phyloP scores from a whole-genome alignment of 2,329 filamentous ascomycete species.

The Trichoderma koningiopsis region DNA sequence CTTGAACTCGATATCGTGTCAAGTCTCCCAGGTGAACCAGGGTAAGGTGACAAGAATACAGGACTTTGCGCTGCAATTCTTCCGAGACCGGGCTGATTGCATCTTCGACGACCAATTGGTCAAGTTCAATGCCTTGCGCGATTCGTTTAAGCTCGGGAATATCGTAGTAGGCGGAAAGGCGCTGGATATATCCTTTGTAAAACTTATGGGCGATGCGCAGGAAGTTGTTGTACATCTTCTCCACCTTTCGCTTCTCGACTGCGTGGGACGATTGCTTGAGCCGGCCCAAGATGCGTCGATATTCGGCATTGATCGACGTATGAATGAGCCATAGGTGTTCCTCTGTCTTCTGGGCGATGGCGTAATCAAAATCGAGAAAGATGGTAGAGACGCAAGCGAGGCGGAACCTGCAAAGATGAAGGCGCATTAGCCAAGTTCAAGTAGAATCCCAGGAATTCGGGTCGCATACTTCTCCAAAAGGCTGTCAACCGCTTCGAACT shows the following conservation, averaged over 20 bases:
- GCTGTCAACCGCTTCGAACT: slow-evolving; percentile 49
- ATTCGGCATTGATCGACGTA: slow-evolving; percentile 74
- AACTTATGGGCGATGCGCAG: slow-evolving; percentile 86
- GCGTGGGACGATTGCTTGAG: slow-evolving; percentile 54
- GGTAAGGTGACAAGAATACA: slow-evolving; percentile 77
- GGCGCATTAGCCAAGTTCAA: background rate
- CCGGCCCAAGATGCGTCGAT: slow-evolving; percentile 68
- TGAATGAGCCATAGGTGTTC: slow-evolving; percentile 77
- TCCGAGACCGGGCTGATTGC: slow-evolving; percentile 49
- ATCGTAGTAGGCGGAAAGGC: slow-evolving; percentile 65
- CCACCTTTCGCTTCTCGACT: slow-evolving; percentile 72
- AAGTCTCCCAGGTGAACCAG: slow-evolving; percentile 88
- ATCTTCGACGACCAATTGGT: slow-evolving; percentile 47
- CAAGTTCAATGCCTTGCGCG: slow-evolving; percentile 46
- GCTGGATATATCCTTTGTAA: slow-evolving; percentile 83
- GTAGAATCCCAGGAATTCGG: background rate
- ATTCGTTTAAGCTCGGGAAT: slow-evolving; percentile 53
- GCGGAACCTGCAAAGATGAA: slow-evolving; percentile 59
- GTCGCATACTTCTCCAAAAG: slow-evolving; percentile 44
- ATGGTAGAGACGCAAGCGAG: slow-evolving; percentile 71
- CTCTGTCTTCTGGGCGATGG: slow-evolving; percentile 66
- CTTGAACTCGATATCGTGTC: slow-evolving; percentile 78
- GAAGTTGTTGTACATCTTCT: slow-evolving; percentile 80
- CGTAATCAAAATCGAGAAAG: slow-evolving; percentile 70
- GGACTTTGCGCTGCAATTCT: slow-evolving; percentile 60